These are phyloP conservation scores for Dioszegia aurantiaca DNA, from an alignment of 768 basidiomycete species.

Conservation along the genomic window DNA sequence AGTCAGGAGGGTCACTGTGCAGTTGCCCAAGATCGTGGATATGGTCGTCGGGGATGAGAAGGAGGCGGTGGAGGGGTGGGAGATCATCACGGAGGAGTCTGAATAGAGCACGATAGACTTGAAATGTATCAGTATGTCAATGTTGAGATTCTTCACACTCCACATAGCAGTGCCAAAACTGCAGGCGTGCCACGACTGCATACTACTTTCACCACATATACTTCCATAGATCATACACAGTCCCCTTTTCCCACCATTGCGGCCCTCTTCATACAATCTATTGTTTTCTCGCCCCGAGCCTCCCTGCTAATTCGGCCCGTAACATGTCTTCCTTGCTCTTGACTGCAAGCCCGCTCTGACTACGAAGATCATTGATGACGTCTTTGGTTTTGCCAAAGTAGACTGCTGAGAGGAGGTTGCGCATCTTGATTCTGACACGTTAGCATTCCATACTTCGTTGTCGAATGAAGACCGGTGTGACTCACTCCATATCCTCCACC, in stretches of 20 bases:
- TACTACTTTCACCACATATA: neutral
- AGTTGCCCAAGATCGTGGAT: slow-evolving; percentile 24
- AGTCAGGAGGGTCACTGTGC: slow-evolving; percentile 19
- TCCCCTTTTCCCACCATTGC: no score
- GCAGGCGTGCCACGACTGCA: no score
- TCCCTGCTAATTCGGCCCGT: slow-evolving; percentile 71
- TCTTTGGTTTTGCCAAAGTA: slow-evolving; percentile 97
- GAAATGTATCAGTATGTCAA: neutral
- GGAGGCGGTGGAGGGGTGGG: slow-evolving; percentile 32
- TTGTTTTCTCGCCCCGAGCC: slow-evolving; percentile 34
- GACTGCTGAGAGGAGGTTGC: slow-evolving; percentile 81
- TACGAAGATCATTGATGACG: slow-evolving; percentile 86
- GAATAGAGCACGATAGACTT: neutral
- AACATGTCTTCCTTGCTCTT: slow-evolving; percentile 75
- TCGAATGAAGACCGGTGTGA: no score
- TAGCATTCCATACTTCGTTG: slow-evolving; percentile 8
- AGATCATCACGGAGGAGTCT: slow-evolving; percentile 10
- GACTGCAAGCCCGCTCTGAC: slow-evolving; percentile 78
- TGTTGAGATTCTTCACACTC: no score
- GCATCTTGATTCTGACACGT: slow-evolving; percentile 73
- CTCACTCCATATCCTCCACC: slow-evolving; percentile 92
- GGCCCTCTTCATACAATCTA: no score
- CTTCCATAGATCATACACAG: neutral
- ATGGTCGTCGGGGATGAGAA: slow-evolving; percentile 22
- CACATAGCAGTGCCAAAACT: no score